Evolutionary conservation across 495 filamentous ascomycete species (phyloP), one percentile per base, ranked within the genome.

Genomic region (Aspergillus haitiensis): DNA sequence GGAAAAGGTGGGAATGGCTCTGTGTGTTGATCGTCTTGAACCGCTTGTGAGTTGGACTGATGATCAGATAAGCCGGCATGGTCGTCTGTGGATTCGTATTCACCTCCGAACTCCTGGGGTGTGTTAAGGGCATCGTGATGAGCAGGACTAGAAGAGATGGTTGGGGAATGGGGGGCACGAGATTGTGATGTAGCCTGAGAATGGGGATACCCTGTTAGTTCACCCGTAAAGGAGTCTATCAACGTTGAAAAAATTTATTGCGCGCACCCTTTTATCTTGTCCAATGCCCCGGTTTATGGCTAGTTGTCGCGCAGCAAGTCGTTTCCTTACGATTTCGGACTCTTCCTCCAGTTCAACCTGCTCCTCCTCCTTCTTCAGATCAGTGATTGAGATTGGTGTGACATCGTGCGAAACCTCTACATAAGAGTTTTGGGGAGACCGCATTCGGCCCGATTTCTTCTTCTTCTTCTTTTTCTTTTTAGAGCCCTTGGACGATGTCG

Each of bases 361-460:
- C 44, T 90, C 84, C 61, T 98, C 93, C 70, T 97, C 92, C 48
- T 81, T 78, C 64, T 88, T 85, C 27, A 97, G 66, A 62, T 94
- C 89, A 11, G 81, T 81, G 27, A 96, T 77, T 3, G 90, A 88
- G 5, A 84, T 81, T 0, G 64, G 58, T 1, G 72, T 67, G 15
- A 66, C 45, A 27, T 68, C 66, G 7, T 70, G 69, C 33, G 65
- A 49, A 45, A 72, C 18, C 6, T 72, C 68, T 34, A 59, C 57
- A 56, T 65, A 62, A 13, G 67, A 60, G 15, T 51, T 62, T 18
- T 60, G 63, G 0, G 69, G 54, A n/a, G 74, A 73, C 63, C 45
- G 65, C 63, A 58, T 54, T 61, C 51, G 62, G 58, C 45, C 76
- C 60, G 54, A 68, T 13, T 64, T 67, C 45, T 56, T 62, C 50